Conservation (phyloP, 2,329 filamentous ascomycete genomes). For the Cryphonectria parasitica region DNA sequence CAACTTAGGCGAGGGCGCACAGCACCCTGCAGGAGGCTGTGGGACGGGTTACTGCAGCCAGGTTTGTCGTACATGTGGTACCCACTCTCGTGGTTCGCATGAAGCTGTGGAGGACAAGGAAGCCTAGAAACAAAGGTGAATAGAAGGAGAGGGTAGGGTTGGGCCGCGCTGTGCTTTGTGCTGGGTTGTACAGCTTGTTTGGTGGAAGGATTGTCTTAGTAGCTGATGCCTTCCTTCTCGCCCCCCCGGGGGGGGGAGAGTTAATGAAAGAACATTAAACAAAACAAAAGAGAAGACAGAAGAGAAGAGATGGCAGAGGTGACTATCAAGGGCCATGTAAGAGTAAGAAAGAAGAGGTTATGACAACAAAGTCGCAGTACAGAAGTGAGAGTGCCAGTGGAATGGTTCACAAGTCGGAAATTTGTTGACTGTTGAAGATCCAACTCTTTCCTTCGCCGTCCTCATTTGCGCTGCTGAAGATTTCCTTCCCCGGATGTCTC, state of each 20-base stretch:
- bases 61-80: slow-evolving; percentile 1
- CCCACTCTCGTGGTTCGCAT: slow-evolving; percentile 13
- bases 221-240: neutral
- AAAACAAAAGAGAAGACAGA: no score
- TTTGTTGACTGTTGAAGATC: neutral
- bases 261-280: no score
- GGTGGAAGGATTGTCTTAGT: neutral
- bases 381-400: neutral
- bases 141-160: neutral
- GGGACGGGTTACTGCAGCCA: slow-evolving; percentile 19
- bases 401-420: neutral
- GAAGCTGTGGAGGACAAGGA: neutral
- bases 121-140: neutral
- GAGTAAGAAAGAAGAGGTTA: neutral
- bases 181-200: neutral
- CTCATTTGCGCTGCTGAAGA: neutral
- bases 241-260: no score
- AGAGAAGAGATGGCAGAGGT: neutral
- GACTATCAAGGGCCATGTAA: neutral
- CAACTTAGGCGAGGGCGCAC: slow-evolving; percentile 3
- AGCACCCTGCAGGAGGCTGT: neutral
- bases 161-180: neutral
- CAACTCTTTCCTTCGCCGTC: neutral
- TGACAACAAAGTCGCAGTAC: neutral
- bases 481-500: neutral